Conservation (phyloP, 2,329 filamentous ascomycete genomes). For the Phaeosphaeria sp. region DNA sequence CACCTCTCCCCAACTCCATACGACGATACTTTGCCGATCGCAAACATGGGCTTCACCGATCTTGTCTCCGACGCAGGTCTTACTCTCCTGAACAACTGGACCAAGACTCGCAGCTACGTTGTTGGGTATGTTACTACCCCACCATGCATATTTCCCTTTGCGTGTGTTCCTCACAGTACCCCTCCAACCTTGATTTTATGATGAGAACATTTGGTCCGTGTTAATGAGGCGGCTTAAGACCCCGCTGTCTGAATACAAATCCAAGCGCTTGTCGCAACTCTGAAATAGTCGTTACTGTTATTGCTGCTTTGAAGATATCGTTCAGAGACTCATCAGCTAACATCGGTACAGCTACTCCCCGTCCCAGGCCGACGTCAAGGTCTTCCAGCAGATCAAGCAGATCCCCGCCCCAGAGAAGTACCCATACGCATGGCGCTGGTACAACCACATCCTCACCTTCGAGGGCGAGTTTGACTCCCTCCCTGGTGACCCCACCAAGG, state of each 20-base stretch:
- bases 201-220: conserved; percentile 95
- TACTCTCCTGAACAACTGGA: conserved; percentile 74
- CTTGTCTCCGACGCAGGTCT: conserved; percentile 71
- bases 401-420: conserved; percentile 83
- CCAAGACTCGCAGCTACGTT: conserved; percentile 80
- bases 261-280: conserved; percentile 80
- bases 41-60: conserved; percentile 74
- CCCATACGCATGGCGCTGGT: conserved; percentile 95
- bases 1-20: conserved; percentile 13
- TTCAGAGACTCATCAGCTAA: conserved; percentile 30
- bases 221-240: conserved; percentile 96
- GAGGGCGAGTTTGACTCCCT: conserved; percentile 92
- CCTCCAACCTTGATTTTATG: conserved; percentile 55
- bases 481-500: conserved; percentile 87
- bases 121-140: conserved; percentile 71
- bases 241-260: conserved; percentile 79
- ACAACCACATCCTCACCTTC: conserved; percentile 96
- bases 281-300: conserved; percentile 52
- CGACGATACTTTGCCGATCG: conserved; percentile 18
- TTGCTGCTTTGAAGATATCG: conserved; percentile 13
- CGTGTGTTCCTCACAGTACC: conserved; percentile 25
- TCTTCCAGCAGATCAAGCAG: conserved; percentile 86
- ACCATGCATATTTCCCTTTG: conserved; percentile 25
- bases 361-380: conserved; percentile 94
- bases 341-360: conserved; percentile 63